phyloP scores from a whole-genome alignment of 495 filamentous ascomycete genomes.

The Penicillium steckii region DNA sequence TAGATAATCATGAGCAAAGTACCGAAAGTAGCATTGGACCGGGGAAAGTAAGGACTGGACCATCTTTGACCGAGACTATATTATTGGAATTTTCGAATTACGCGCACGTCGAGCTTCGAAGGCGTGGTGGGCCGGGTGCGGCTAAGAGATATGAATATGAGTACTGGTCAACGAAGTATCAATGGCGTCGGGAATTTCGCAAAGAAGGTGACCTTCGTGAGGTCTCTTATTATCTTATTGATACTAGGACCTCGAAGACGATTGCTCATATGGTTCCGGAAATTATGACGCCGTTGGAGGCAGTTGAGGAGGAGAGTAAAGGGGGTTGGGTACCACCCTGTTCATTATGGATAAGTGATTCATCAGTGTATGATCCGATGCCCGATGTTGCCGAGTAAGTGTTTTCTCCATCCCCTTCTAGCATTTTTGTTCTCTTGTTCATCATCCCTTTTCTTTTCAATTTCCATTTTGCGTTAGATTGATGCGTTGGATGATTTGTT shows the following conservation, averaged over 20 bases:
- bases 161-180: slow-evolving; percentile 86
- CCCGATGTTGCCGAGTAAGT: slow-evolving; percentile 94
- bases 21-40: slow-evolving; percentile 19
- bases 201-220: slow-evolving; percentile 58
- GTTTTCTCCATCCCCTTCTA: background rate
- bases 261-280: slow-evolving; percentile 89
- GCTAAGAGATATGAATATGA: slow-evolving; percentile 85
- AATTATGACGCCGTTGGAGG: slow-evolving; percentile 65
- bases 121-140: slow-evolving; percentile 64
- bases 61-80: slow-evolving; percentile 63
- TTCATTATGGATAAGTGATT: slow-evolving; percentile 83
- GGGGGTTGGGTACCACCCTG: slow-evolving; percentile 93
- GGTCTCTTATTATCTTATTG: slow-evolving; percentile 75
- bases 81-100: slow-evolving; percentile 97
- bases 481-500: background rate
- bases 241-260: slow-evolving; percentile 57
- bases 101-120: slow-evolving; percentile 80
- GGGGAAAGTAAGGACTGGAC: slow-evolving; percentile 16
- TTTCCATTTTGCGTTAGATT: slow-evolving; percentile 1
- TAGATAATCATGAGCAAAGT: background rate
- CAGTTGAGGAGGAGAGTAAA: slow-evolving; percentile 68
- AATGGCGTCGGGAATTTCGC: slow-evolving; percentile 74
- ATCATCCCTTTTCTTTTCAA: background rate
- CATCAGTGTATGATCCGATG: slow-evolving; percentile 59
- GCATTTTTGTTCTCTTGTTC: too few species aligned